Conservation (phyloP, 2,329 filamentous ascomycete species). For the Xylaria sp. region DNA sequence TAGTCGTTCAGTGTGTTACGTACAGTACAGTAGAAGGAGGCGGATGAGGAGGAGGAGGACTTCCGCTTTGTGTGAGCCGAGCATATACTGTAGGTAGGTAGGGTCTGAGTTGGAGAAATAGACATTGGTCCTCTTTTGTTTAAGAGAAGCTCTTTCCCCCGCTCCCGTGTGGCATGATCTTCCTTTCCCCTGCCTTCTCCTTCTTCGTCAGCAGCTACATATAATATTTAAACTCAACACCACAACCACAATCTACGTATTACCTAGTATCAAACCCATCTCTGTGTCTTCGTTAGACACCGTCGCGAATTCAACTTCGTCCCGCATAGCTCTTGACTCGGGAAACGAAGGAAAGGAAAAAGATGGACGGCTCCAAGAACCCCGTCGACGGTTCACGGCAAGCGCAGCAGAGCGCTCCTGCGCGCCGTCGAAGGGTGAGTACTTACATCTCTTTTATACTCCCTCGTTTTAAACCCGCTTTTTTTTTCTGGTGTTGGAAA, state of each 20-base stretch:
- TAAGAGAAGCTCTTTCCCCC: conserved; percentile 27
- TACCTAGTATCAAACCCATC: conserved; percentile 14
- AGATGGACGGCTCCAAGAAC: conserved; percentile 43
- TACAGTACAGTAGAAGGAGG: neutral
- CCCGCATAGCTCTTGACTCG: conserved; percentile 1
- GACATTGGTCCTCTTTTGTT: neutral
- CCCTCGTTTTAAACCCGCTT: neutral
- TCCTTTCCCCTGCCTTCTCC: neutral
- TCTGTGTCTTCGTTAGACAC: neutral
- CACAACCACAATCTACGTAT: neutral
- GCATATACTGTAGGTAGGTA: neutral
- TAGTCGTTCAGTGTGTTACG: neutral
- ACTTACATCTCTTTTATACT: neutral
- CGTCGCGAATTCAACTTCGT: conserved; percentile 7
- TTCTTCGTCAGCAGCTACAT: neutral
- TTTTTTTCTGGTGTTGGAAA: neutral
- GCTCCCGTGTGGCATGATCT: conserved; percentile 20
- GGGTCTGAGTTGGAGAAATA: neutral
- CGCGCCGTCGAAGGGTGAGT: conserved; percentile 45
- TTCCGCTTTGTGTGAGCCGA: conserved; percentile 1
- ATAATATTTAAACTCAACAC: neutral
- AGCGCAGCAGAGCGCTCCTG: conserved; percentile 26
- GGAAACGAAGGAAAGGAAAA: neutral
- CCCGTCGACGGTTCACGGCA: conserved; percentile 4
- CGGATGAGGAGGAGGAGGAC: neutral